A percentile compares a stretch with the other conserved stretches of the same genome.
Conservation (phyloP, 2,329 filamentous ascomycete genomes). For the Clonostachys byssicola region DNA sequence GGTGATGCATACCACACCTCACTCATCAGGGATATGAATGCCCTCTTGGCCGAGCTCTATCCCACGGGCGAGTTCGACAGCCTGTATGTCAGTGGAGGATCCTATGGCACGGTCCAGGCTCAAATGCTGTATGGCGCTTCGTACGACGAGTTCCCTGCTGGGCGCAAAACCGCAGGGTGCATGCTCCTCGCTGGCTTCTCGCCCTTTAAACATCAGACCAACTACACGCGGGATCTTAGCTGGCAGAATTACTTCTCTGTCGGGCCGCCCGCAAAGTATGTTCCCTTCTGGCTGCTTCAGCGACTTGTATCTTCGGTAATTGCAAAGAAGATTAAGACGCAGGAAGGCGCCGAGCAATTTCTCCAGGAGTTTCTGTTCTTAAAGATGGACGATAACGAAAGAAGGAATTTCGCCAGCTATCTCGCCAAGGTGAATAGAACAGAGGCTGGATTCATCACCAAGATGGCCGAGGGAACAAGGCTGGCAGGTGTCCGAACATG, state of each 20-base stretch:
- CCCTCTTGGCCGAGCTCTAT: slow-evolving; percentile 8
- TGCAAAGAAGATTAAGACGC: slow-evolving; percentile 4
- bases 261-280: slow-evolving; percentile 5
- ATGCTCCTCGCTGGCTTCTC: slow-evolving; percentile 10
- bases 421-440: slow-evolving; percentile 2
- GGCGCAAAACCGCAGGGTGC: slow-evolving; percentile 8
- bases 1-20: slow-evolving; percentile 5
- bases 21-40: slow-evolving; percentile 6
- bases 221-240: slow-evolving; percentile 7
- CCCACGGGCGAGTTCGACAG: slow-evolving; percentile 5
- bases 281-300: slow-evolving; percentile 9
- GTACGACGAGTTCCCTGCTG: slow-evolving; percentile 9
- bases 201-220: slow-evolving; percentile 8
- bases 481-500: slow-evolving; percentile 6
- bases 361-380: slow-evolving; percentile 5
- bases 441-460: slow-evolving; percentile 4
- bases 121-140: slow-evolving; percentile 14
- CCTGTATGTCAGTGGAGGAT: slow-evolving; percentile 10
- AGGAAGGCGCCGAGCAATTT: slow-evolving; percentile 8
- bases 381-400: slow-evolving; percentile 8
- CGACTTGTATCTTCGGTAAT: slow-evolving; percentile 4
- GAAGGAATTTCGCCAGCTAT: slow-evolving; percentile 1
- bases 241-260: slow-evolving; percentile 11
- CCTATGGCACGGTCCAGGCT: slow-evolving; percentile 12
- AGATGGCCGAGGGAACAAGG: slow-evolving; percentile 6